Conservation (phyloP, 2,329 filamentous ascomycete species). For the Apiospora kogelbergensis region DNA sequence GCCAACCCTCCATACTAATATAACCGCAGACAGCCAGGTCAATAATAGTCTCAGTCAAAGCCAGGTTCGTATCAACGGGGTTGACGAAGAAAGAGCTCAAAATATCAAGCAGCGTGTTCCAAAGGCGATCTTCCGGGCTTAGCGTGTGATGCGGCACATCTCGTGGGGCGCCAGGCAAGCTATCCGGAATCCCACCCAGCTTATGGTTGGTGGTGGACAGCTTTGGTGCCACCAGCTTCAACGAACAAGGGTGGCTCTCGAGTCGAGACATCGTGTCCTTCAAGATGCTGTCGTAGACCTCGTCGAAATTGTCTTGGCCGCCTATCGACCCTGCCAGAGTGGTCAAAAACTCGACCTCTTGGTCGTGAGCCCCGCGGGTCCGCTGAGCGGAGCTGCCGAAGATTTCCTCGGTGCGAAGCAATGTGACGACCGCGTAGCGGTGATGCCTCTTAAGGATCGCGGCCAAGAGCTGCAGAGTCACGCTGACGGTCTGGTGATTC, state of each 20-base stretch:
- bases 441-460: slow-evolving; percentile 86
- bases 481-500: slow-evolving; percentile 85
- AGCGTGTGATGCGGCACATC: slow-evolving; percentile 63
- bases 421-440: slow-evolving; percentile 75
- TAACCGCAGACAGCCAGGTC: slow-evolving; percentile 83
- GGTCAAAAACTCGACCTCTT: slow-evolving; percentile 72
- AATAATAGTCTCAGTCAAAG: slow-evolving; percentile 79
- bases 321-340: slow-evolving; percentile 67
- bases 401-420: slow-evolving; percentile 67
- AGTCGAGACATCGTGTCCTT: slow-evolving; percentile 69
- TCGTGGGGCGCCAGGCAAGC: slow-evolving; percentile 59
- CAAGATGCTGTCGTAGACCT: slow-evolving; percentile 69
- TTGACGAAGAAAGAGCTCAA: slow-evolving; percentile 85
- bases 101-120: slow-evolving; percentile 67
- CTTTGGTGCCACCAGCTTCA: slow-evolving; percentile 65
- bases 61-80: slow-evolving; percentile 86
- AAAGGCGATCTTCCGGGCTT: slow-evolving; percentile 60
- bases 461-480: slow-evolving; percentile 84
- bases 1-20: slow-evolving; percentile 86
- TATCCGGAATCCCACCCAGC: slow-evolving; percentile 54
- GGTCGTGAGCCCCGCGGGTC: slow-evolving; percentile 72
- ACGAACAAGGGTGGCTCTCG: slow-evolving; percentile 72
- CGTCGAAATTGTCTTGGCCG: slow-evolving; percentile 68
- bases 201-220: slow-evolving; percentile 56
- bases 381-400: slow-evolving; percentile 54